Conservation (phyloP, 129 eudicot species). For the Flaveria bidentis region DNA sequence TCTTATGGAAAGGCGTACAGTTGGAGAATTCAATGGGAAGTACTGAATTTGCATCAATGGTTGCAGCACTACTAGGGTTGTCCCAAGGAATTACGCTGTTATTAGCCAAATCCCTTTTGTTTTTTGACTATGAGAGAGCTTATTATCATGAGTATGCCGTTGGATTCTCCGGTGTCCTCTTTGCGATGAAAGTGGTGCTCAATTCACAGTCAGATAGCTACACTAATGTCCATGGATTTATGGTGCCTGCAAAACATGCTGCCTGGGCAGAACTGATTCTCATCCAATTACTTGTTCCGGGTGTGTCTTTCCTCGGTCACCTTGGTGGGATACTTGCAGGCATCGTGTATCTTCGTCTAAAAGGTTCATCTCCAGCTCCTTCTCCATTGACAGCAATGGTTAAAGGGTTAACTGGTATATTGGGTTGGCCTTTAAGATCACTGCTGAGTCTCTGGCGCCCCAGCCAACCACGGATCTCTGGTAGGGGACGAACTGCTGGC, state of each 20-base stretch:
- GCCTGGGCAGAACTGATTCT: slow-evolving; percentile 93
- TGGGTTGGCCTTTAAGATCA: slow-evolving; percentile 70
- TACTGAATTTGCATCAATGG: slow-evolving; percentile 68
- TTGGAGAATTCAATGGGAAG: slow-evolving; percentile 80
- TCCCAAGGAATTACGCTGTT: slow-evolving; percentile 85
- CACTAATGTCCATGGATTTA: slow-evolving; percentile 57
- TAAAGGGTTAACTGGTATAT: slow-evolving; percentile 37
- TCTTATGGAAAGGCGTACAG: slow-evolving; percentile 91
- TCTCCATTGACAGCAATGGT: slow-evolving; percentile 43
- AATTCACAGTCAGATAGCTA: slow-evolving; percentile 63
- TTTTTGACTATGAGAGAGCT: slow-evolving; percentile 58
- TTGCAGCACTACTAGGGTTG: slow-evolving; percentile 66
- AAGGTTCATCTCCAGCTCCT: slow-evolving; percentile 38
- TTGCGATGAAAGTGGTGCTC: slow-evolving; percentile 92
- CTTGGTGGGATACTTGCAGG: slow-evolving; percentile 97
- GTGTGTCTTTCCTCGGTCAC: slow-evolving; percentile 88
- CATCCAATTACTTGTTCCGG: slow-evolving; percentile 78
- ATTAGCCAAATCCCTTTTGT: slow-evolving; percentile 69
- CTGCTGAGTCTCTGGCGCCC: slow-evolving; percentile 28
- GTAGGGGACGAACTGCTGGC: slow-evolving; percentile 51
- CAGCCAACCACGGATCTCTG: slow-evolving; percentile 32
- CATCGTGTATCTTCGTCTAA: slow-evolving; percentile 50
- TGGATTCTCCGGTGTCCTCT: slow-evolving; percentile 93
- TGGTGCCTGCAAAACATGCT: slow-evolving; percentile 69
- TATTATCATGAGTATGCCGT: slow-evolving; percentile 77